A percentile compares a stretch with the other conserved stretches of the same genome.
Conservation (phyloP, 345 rosid species). For the Eucalyptus camaldulensis region DNA sequence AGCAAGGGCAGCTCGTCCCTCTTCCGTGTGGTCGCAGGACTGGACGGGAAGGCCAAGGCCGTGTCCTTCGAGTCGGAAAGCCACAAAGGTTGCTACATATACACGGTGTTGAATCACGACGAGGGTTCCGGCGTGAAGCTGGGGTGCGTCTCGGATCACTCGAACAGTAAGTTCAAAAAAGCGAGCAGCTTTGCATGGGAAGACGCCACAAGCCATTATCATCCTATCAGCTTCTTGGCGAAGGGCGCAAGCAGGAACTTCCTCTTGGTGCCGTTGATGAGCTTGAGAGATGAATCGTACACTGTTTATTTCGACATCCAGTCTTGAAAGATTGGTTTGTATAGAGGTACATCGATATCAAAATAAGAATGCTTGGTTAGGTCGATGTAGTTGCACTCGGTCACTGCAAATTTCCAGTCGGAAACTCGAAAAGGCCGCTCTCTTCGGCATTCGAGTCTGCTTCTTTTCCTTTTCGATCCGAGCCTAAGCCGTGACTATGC, state of each 20-base stretch:
- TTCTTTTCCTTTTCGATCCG: background rate
- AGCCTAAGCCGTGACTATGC: background rate
- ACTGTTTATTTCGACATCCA: constrained; percentile 59
- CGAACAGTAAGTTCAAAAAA: constrained; percentile 7
- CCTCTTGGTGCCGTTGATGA: constrained; percentile 58
- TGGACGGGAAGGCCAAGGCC: constrained; percentile 42
- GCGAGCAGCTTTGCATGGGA: constrained; percentile 48
- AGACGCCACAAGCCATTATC: constrained; percentile 39
- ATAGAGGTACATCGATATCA: background rate
- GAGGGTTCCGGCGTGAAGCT: constrained; percentile 27
- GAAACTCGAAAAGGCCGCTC: background rate
- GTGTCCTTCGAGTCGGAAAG: constrained; percentile 43
- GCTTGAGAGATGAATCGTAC: constrained; percentile 73
- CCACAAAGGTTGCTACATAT: constrained; percentile 52
- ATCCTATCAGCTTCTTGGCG: constrained; percentile 76
- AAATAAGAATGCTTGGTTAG: background rate
- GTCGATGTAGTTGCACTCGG: background rate
- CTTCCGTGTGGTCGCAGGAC: constrained; percentile 51
- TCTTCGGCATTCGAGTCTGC: background rate
- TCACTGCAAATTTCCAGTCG: background rate
- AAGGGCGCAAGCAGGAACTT: constrained; percentile 48
- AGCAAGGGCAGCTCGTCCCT: constrained; percentile 9
- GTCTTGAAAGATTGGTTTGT: background rate
- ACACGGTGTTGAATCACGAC: constrained; percentile 17
- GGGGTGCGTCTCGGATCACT: constrained; percentile 24